Evolutionary conservation across 164 flowering plant genomes (phyloP).

Genomic region (Annona squamosa): DNA sequence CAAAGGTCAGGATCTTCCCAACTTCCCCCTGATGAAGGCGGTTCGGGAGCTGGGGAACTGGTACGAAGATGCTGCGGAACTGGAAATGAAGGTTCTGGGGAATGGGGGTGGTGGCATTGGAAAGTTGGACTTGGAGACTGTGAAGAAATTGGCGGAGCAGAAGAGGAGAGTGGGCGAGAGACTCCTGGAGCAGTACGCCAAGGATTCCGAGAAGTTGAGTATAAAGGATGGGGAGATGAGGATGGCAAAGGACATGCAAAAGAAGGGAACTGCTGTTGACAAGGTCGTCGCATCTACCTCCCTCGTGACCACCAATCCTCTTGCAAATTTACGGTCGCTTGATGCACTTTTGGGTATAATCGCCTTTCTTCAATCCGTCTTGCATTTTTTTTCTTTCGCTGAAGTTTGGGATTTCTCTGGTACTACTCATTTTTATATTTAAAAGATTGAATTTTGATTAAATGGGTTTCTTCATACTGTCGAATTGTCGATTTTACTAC

Average conservation of each 20-base stretch:
- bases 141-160: conserved; percentile 54
- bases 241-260: conserved; percentile 68
- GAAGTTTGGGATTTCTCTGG: background rate
- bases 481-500: background rate
- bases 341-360: conserved; percentile 73
- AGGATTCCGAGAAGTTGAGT: conserved; percentile 56
- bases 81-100: conserved; percentile 64
- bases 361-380: background rate
- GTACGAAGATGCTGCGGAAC: conserved; percentile 58
- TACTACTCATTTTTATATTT: background rate
- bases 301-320: conserved; percentile 79
- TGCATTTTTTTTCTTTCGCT: background rate
- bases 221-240: conserved; percentile 77
- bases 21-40: conserved; percentile 70
- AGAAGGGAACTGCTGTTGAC: conserved; percentile 86
- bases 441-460: background rate
- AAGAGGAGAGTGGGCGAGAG: conserved; percentile 77
- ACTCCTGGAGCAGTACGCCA: conserved; percentile 59
- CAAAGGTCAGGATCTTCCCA: conserved; percentile 40
- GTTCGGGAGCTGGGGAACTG: conserved; percentile 46
- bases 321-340: conserved; percentile 75
- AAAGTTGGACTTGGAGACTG: conserved; percentile 37
- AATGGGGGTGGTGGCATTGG: conserved; percentile 21
- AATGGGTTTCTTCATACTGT: too few relatives aligned
- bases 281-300: conserved; percentile 81